phyloP scores from a whole-genome alignment of 2,329 filamentous ascomycete genomes.

The Fusarium sp. region DNA sequence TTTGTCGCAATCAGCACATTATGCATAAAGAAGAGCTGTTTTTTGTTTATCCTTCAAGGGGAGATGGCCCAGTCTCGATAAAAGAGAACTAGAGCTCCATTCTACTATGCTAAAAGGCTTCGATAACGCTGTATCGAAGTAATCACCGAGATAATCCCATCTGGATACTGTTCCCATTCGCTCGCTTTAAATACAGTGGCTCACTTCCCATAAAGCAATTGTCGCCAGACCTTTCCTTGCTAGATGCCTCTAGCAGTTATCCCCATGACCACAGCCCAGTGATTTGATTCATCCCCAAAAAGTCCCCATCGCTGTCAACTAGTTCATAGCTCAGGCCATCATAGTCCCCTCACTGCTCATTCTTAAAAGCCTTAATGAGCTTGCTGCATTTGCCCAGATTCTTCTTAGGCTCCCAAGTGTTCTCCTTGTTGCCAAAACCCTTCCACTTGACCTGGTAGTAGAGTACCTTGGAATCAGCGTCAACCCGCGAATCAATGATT shows the following conservation, averaged over 20 bases:
- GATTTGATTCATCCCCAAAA: background rate
- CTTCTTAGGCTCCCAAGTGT: conserved; percentile 64
- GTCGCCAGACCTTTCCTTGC: background rate
- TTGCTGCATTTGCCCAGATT: conserved; percentile 55
- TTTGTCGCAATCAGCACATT: background rate
- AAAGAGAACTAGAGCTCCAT: background rate
- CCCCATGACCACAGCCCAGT: background rate
- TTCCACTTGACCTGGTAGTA: conserved; percentile 66
- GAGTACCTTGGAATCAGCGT: conserved; percentile 51
- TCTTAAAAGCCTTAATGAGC: conserved; percentile 53
- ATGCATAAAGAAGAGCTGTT: background rate
- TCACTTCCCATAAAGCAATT: background rate
- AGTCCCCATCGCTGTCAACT: background rate
- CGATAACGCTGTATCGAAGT: background rate
- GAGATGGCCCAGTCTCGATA: background rate
- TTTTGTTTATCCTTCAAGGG: too few species aligned
- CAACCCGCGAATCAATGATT: conserved; percentile 55
- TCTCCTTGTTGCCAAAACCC: conserved; percentile 55
- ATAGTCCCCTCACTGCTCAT: background rate
- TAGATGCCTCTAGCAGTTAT: background rate
- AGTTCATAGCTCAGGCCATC: background rate
- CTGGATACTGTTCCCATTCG: background rate
- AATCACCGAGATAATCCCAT: background rate
- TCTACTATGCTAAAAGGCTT: background rate
- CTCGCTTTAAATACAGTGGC: background rate